These are phyloP conservation scores for Terana coerulea DNA, from an alignment of 768 basidiomycete genomes.

Conservation along the genomic window DNA sequence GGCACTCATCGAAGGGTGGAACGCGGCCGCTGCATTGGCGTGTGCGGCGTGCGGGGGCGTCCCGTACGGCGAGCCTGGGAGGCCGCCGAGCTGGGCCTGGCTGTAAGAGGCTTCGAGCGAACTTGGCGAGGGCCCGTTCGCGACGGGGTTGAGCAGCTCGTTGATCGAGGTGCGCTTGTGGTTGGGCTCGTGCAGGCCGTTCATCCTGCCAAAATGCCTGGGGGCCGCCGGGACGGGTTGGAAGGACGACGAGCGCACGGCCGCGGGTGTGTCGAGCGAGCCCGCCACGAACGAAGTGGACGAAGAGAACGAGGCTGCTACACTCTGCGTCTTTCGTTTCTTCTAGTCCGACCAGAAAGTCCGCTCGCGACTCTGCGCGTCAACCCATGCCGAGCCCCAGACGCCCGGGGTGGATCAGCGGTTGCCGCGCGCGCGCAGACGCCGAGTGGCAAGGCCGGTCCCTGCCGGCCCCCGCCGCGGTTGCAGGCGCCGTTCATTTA, in stretches of 20 bases:
- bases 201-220: slow-evolving; percentile 30
- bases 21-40: slow-evolving; percentile 22
- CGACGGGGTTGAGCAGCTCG: slow-evolving; percentile 47
- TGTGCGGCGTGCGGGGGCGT: neutral
- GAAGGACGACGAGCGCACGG: slow-evolving; percentile 11
- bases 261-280: slow-evolving; percentile 5
- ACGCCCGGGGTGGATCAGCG: neutral
- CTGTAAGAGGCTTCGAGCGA: slow-evolving; percentile 27
- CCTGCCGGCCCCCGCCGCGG: no score
- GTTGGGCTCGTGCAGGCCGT: slow-evolving; percentile 37
- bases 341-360: slow-evolving; percentile 15
- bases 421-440: neutral
- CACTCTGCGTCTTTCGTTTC: slow-evolving; percentile 10
- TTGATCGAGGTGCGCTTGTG: slow-evolving; percentile 49
- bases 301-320: slow-evolving; percentile 3
- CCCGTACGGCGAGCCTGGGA: slow-evolving; percentile 22
- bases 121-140: slow-evolving; percentile 28
- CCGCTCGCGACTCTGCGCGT: slow-evolving; percentile 7
- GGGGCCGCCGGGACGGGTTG: slow-evolving; percentile 10
- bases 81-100: slow-evolving; percentile 23
- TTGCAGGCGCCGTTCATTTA: no score
- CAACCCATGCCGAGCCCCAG: neutral
- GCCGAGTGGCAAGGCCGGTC: no score
- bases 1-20: slow-evolving; percentile 18
- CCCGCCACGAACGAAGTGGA: slow-evolving; percentile 7